Evolutionary conservation across 345 rosid species (phyloP).

Genomic region (Salix caprea): DNA sequence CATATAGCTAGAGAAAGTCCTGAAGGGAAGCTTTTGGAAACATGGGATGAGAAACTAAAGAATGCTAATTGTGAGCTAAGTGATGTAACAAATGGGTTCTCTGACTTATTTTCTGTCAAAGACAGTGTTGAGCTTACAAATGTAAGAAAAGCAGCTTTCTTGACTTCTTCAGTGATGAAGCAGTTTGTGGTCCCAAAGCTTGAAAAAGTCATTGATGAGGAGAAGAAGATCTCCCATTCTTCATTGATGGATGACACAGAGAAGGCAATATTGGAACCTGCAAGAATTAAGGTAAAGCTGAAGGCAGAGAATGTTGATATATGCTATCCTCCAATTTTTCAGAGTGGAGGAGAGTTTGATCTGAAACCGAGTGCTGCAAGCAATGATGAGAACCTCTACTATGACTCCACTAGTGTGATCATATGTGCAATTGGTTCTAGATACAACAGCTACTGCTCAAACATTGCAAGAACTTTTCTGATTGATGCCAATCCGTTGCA

Average conservation of each 20-base stretch:
- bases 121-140: slow-evolving; percentile 62
- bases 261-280: slow-evolving; percentile 79
- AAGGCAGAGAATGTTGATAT: slow-evolving; percentile 88
- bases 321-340: slow-evolving; percentile 94
- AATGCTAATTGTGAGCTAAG: slow-evolving; percentile 48
- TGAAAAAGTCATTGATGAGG: slow-evolving; percentile 88
- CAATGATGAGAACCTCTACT: slow-evolving; percentile 67
- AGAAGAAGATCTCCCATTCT: slow-evolving; percentile 79
- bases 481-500: slow-evolving; percentile 80
- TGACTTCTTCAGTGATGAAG: slow-evolving; percentile 68
- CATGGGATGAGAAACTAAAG: slow-evolving; percentile 65
- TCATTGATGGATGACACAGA: slow-evolving; percentile 81
- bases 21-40: slow-evolving; percentile 82
- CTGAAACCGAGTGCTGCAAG: slow-evolving; percentile 93
- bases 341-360: slow-evolving; percentile 90
- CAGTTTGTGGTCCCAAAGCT: slow-evolving; percentile 82
- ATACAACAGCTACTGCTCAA: slow-evolving; percentile 89
- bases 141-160: slow-evolving; percentile 79
- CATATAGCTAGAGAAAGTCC: slow-evolving; percentile 70
- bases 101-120: slow-evolving; percentile 84
- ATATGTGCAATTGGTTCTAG: slow-evolving; percentile 84
- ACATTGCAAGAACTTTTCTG: slow-evolving; percentile 73
- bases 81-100: slow-evolving; percentile 71
- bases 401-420: slow-evolving; percentile 85
- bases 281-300: slow-evolving; percentile 75